A percentile compares a stretch with the other conserved stretches of the same genome.
Conservation (phyloP, 2,329 filamentous ascomycete species). For the Diplodia scrobiculata region DNA sequence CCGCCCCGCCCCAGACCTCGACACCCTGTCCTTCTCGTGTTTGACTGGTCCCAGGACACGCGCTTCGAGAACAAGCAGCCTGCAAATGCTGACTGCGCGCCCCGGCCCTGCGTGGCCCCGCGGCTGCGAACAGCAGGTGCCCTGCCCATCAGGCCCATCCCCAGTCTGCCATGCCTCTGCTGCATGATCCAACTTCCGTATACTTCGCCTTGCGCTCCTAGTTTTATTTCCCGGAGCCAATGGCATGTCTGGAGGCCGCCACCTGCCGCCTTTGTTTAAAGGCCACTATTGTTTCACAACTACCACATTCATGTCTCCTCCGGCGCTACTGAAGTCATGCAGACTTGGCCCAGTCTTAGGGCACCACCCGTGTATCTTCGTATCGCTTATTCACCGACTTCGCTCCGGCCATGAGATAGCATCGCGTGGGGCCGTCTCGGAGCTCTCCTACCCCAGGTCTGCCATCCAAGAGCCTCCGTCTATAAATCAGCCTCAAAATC, state of each 20-base stretch:
- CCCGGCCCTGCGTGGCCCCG: slow-evolving; percentile 11
- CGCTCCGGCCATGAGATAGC: slow-evolving; percentile 4
- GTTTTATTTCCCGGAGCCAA: slow-evolving; percentile 4
- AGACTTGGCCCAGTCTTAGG: slow-evolving; percentile 19
- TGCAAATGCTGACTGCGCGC: neutral
- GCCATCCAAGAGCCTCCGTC: neutral
- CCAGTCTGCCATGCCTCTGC: neutral
- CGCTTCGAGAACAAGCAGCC: neutral
- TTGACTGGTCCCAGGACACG: neutral
- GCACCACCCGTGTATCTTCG: slow-evolving; percentile 11
- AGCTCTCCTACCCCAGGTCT: slow-evolving; percentile 23
- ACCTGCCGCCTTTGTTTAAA: slow-evolving; percentile 15
- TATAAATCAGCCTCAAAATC: neutral
- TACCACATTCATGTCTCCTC: slow-evolving; percentile 7
- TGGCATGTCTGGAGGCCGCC: neutral
- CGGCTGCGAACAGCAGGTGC: slow-evolving; percentile 14
- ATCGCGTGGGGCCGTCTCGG: slow-evolving; percentile 1
- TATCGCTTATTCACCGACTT: slow-evolving; percentile 9
- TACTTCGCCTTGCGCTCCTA: neutral
- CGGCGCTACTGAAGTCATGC: slow-evolving; percentile 26
- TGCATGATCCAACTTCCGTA: neutral
- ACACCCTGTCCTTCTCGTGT: neutral
- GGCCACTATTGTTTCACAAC: neutral
- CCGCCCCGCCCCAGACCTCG: neutral
- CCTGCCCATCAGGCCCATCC: neutral